phyloP scores from a whole-genome alignment of 129 eudicot genomes.

The Calendula officinalis region DNA sequence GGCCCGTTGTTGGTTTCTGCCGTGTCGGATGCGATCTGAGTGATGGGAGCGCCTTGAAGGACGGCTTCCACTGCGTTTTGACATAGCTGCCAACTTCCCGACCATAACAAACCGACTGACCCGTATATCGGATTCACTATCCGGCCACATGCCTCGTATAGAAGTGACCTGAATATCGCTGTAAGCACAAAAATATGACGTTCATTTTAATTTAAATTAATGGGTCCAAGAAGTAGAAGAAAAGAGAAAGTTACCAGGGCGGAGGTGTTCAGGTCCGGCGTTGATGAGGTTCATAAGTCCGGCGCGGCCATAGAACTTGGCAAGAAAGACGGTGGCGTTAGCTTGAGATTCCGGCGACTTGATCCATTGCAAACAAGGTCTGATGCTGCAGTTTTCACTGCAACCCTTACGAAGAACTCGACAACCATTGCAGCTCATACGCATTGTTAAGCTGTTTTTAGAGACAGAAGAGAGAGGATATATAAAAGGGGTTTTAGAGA shows the following conservation, averaged over 20 bases:
- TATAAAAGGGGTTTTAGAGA: not conserved
- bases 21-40: slow-evolving; percentile 51
- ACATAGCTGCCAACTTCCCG: slow-evolving; percentile 80
- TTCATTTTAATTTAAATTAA: no score
- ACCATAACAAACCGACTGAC: slow-evolving; percentile 82
- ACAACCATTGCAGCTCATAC: slow-evolving; percentile 95
- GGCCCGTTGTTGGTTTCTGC: slow-evolving; percentile 57
- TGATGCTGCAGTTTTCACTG: slow-evolving; percentile 67
- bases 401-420: slow-evolving; percentile 86
- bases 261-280: slow-evolving; percentile 77
- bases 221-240: no score
- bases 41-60: slow-evolving; percentile 60
- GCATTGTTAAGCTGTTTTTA: slow-evolving; percentile 39
- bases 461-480: not conserved
- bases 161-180: slow-evolving; percentile 72
- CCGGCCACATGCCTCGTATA: slow-evolving; percentile 88
- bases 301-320: slow-evolving; percentile 93
- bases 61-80: slow-evolving; percentile 83
- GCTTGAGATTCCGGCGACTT: slow-evolving; percentile 72
- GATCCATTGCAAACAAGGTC: slow-evolving; percentile 90
- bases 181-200: no score
- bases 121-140: slow-evolving; percentile 90
- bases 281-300: slow-evolving; percentile 89
- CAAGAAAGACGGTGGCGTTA: slow-evolving; percentile 78
- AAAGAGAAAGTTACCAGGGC: slow-evolving; percentile 51